These are phyloP conservation scores for Pugionium dolabratum DNA, from an alignment of 345 rosid species.

Conservation along the genomic window DNA sequence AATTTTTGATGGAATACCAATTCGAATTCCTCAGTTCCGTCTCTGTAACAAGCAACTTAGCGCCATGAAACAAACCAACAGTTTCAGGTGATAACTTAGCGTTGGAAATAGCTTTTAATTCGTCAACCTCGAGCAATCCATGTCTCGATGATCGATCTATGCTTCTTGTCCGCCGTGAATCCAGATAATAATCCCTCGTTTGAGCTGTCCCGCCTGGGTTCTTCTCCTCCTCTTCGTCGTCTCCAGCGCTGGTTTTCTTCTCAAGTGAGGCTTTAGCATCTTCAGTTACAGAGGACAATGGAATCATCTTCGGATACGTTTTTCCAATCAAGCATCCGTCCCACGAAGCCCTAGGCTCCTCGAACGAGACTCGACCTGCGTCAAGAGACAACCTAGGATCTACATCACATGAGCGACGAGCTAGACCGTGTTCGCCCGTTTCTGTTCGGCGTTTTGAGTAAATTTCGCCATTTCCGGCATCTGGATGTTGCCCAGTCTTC, in stretches of 20 bases:
- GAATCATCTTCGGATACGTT: constrained; percentile 48
- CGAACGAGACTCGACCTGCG: constrained; percentile 47
- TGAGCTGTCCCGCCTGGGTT: constrained; percentile 89
- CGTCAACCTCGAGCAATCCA: constrained; percentile 63
- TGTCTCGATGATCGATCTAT: constrained; percentile 64
- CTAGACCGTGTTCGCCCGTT: constrained; percentile 27
- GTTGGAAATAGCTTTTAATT: constrained; percentile 51
- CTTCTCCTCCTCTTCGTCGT: constrained; percentile 41
- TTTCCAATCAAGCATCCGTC: constrained; percentile 70
- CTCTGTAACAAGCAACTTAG: constrained; percentile 60
- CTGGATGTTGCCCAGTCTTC: constrained; percentile 38
- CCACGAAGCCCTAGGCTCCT: constrained; percentile 82
- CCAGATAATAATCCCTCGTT: constrained; percentile 80
- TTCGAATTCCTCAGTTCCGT: constrained; percentile 59
- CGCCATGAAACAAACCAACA: constrained; percentile 63
- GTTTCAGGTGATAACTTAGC: constrained; percentile 70
- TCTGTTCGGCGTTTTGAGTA: neutral
- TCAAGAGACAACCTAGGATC: constrained; percentile 70
- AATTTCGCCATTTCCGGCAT: constrained; percentile 19
- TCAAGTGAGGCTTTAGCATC: constrained; percentile 49
- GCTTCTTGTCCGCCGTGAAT: constrained; percentile 66
- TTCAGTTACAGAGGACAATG: constrained; percentile 56
- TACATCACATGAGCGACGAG: constrained; percentile 71
- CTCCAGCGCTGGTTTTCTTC: constrained; percentile 35
- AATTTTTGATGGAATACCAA: constrained; percentile 56